These are phyloP conservation scores for Wallacemonas sp. DNA, from an alignment of 208 protist species.

Conservation along the genomic window DNA sequence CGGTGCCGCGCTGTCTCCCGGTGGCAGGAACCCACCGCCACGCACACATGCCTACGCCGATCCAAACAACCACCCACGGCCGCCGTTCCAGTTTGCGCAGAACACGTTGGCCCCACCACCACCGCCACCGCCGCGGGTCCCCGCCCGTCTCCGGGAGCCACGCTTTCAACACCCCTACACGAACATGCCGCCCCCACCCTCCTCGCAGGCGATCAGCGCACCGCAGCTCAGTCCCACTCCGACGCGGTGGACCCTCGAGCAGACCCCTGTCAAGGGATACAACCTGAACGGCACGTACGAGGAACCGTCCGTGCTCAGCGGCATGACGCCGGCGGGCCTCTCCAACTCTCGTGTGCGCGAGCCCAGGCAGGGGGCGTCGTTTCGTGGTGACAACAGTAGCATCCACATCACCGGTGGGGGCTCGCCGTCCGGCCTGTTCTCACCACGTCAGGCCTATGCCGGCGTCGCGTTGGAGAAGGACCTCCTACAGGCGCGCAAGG, in stretches of 20 bases:
- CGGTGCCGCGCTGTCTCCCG: too few species aligned
- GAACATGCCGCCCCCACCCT: too few species aligned
- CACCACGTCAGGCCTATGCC: background rate
- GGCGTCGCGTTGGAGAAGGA: slow-evolving; percentile 48
- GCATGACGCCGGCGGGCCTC: slow-evolving; percentile 19
- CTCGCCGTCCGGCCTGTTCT: background rate
- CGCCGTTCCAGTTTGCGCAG: too few species aligned
- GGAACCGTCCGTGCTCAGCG: background rate
- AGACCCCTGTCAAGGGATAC: background rate
- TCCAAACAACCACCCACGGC: too few species aligned
- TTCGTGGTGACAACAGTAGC: slow-evolving; percentile 8
- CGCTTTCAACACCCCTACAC: background rate
- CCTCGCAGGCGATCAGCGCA: too few species aligned
- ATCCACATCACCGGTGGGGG: slow-evolving; percentile 1
- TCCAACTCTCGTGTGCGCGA: slow-evolving; percentile 14
- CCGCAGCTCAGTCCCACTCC: background rate
- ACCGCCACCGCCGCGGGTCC: background rate
- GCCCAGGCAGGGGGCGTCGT: background rate
- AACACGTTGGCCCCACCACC: too few species aligned
- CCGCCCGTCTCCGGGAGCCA: background rate
- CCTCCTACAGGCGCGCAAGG: slow-evolving; percentile 44
- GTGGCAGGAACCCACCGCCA: too few species aligned
- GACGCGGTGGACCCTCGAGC: background rate
- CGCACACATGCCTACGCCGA: too few species aligned
- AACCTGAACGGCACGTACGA: slow-evolving; percentile 8